Conservation (phyloP, 2,329 filamentous ascomycete species). For the Aspergillus oerlinghausenensis region DNA sequence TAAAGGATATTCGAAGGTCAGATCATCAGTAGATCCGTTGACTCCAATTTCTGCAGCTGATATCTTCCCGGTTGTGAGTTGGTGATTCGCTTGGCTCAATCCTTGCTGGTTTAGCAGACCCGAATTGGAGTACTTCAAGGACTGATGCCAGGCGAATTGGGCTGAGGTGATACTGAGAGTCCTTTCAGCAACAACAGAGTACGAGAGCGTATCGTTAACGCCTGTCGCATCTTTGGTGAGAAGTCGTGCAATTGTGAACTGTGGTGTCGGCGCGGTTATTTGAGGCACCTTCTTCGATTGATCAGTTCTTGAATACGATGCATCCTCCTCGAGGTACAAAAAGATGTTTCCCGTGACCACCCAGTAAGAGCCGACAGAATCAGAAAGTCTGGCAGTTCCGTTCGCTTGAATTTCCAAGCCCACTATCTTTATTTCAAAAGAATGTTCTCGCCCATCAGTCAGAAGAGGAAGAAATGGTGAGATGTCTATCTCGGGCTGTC, state of each 20-base stretch:
- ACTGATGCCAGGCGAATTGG: slow-evolving; percentile 54
- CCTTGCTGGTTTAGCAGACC: slow-evolving; percentile 54
- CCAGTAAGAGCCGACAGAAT: slow-evolving; percentile 64
- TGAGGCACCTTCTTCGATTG: slow-evolving; percentile 19
- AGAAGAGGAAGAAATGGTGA: slow-evolving; percentile 69
- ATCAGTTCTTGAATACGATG: background rate
- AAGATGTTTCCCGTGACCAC: slow-evolving; percentile 75
- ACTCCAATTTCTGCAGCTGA: slow-evolving; percentile 28
- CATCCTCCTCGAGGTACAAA: slow-evolving; percentile 60
- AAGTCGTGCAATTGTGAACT: slow-evolving; percentile 44
- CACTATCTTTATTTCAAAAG: slow-evolving; percentile 62
- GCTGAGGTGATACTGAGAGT: slow-evolving; percentile 51
- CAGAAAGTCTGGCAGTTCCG: slow-evolving; percentile 47
- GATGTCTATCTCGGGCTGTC: slow-evolving; percentile 77
- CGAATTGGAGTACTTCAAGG: slow-evolving; percentile 52
- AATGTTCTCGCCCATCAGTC: slow-evolving; percentile 61
- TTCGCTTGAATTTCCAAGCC: slow-evolving; percentile 57
- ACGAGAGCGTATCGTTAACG: slow-evolving; percentile 56
- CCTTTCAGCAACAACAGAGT: slow-evolving; percentile 55
- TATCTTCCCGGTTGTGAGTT: slow-evolving; percentile 46
- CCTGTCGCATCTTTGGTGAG: slow-evolving; percentile 39
- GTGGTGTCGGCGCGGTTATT: slow-evolving; percentile 38
- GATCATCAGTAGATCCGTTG: slow-evolving; percentile 28
- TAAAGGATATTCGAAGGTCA: slow-evolving; percentile 57
- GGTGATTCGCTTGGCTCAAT: slow-evolving; percentile 50